Percentiles rank a stretch among this genome's conserved stretches.
Evolutionary conservation across 2,329 filamentous ascomycete genomes (phyloP).

Genomic region (Cylindrodendrum hubeiense): DNA sequence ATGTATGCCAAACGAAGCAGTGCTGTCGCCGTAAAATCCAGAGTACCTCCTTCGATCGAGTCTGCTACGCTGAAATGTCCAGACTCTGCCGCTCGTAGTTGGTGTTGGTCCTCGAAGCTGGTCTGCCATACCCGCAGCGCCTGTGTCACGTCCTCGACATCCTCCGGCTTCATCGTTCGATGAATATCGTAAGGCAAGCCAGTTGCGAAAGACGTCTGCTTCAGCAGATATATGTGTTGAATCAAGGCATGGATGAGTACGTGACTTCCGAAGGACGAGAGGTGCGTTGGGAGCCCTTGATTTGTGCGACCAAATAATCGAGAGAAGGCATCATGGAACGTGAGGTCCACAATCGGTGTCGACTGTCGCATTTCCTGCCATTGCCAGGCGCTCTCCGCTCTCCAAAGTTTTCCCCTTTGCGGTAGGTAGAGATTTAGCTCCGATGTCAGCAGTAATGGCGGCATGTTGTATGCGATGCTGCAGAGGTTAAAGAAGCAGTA

Average conservation of each 20-base stretch:
- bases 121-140: slow-evolving; percentile 70
- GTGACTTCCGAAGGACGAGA: slow-evolving; percentile 76
- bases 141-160: slow-evolving; percentile 68
- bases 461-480: slow-evolving; percentile 72
- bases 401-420: slow-evolving; percentile 67
- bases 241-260: slow-evolving; percentile 79
- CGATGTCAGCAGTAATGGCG: slow-evolving; percentile 68
- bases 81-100: slow-evolving; percentile 62
- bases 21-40: slow-evolving; percentile 76
- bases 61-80: slow-evolving; percentile 62
- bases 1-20: slow-evolving; percentile 73
- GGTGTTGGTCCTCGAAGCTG: slow-evolving; percentile 68
- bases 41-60: slow-evolving; percentile 66
- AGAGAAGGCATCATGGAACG: slow-evolving; percentile 68
- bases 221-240: slow-evolving; percentile 78
- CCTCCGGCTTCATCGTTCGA: slow-evolving; percentile 64
- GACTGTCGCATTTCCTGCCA: slow-evolving; percentile 70
- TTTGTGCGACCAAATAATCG: slow-evolving; percentile 65
- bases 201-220: slow-evolving; percentile 69
- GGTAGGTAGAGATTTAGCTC: slow-evolving; percentile 69
- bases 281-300: slow-evolving; percentile 61
- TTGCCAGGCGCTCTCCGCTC: slow-evolving; percentile 68
- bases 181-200: slow-evolving; percentile 63
- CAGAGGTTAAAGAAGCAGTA: slow-evolving; percentile 74
- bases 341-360: slow-evolving; percentile 63